Percentiles rank a stretch among this genome's conserved stretches.
phyloP scores from a whole-genome alignment of 805 yeast species.

The Maudiozyma serrabonitensis region DNA sequence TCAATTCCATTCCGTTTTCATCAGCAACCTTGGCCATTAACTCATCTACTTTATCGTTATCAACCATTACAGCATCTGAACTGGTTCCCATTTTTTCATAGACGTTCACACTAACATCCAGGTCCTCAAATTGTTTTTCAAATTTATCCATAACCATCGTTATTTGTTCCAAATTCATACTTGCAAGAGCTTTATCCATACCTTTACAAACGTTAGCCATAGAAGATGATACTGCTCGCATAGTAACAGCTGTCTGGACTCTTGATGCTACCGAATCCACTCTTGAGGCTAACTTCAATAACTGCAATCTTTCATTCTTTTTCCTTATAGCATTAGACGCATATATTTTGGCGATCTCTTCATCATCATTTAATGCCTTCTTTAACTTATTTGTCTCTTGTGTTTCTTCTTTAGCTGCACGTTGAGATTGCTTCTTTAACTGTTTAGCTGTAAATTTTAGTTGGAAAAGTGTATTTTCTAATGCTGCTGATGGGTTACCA shows the following conservation, averaged over 20 bases:
- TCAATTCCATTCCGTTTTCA: constrained; percentile 91
- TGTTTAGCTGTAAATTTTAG: constrained; percentile 83
- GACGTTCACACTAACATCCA: constrained; percentile 88
- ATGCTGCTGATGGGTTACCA: constrained; percentile 18
- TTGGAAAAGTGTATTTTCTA: constrained; percentile 30
- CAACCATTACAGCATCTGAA: constrained; percentile 81
- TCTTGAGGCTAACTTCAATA: constrained; percentile 73
- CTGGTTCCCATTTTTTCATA: constrained; percentile 85
- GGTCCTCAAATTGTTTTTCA: constrained; percentile 90
- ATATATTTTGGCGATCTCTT: constrained; percentile 85
- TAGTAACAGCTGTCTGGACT: constrained; percentile 95
- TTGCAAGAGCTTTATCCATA: constrained; percentile 91
- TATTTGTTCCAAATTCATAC: constrained; percentile 89
- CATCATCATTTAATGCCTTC: constrained; percentile 40
- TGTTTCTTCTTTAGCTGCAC: constrained; percentile 84
- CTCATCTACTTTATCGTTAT: constrained; percentile 90
- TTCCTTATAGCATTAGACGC: constrained; percentile 96
- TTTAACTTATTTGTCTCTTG: constrained; percentile 81
- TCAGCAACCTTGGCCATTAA: constrained; percentile 89
- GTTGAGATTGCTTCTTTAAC: constrained; percentile 77
- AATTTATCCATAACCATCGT: constrained; percentile 95
- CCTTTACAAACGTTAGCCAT: constrained; percentile 91
- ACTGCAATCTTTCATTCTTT: constrained; percentile 72
- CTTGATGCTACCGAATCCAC: constrained; percentile 94
- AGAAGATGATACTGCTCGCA: constrained; percentile 89